A percentile compares a stretch with the other conserved stretches of the same genome.
phyloP scores from a whole-genome alignment of 2,329 filamentous ascomycete genomes.

The Zasmidium citrigriseum region DNA sequence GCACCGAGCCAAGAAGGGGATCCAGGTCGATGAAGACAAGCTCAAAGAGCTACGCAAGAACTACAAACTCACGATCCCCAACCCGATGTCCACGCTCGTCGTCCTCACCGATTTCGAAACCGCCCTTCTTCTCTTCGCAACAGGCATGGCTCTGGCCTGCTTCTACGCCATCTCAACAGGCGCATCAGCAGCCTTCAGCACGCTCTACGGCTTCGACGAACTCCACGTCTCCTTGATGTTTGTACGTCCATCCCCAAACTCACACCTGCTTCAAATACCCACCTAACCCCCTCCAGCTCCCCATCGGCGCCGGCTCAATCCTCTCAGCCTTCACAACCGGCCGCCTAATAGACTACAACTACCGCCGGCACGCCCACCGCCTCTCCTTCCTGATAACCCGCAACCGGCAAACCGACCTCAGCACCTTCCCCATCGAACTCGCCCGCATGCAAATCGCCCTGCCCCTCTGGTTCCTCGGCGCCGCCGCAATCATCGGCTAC shows the following conservation, averaged over 20 bases:
- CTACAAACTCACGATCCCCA: slow-evolving; percentile 28
- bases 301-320: slow-evolving; percentile 44
- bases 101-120: slow-evolving; percentile 36
- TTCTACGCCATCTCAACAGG: slow-evolving; percentile 46
- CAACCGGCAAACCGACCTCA: slow-evolving; percentile 40
- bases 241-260: not conserved
- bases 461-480: slow-evolving; percentile 38
- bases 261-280: not conserved
- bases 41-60: slow-evolving; percentile 24
- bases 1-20: slow-evolving; percentile 19
- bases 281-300: slow-evolving; percentile 28
- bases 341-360: slow-evolving; percentile 47
- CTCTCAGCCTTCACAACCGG: slow-evolving; percentile 43
- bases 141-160: slow-evolving; percentile 41
- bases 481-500: slow-evolving; percentile 39
- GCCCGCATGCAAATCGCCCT: slow-evolving; percentile 44
- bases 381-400: slow-evolving; percentile 36
- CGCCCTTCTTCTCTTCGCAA: slow-evolving; percentile 39
- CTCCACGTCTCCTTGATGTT: slow-evolving; percentile 43
- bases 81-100: slow-evolving; percentile 29
- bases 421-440: slow-evolving; percentile 45
- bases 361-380: slow-evolving; percentile 37
- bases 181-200: slow-evolving; percentile 39
- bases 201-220: slow-evolving; percentile 42
- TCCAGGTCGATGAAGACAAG: slow-evolving; percentile 25